A percentile compares a stretch with the other conserved stretches of the same genome.
phyloP scores from a whole-genome alignment of 2,329 filamentous ascomycete species.

The Tolypocladium capitatum region DNA sequence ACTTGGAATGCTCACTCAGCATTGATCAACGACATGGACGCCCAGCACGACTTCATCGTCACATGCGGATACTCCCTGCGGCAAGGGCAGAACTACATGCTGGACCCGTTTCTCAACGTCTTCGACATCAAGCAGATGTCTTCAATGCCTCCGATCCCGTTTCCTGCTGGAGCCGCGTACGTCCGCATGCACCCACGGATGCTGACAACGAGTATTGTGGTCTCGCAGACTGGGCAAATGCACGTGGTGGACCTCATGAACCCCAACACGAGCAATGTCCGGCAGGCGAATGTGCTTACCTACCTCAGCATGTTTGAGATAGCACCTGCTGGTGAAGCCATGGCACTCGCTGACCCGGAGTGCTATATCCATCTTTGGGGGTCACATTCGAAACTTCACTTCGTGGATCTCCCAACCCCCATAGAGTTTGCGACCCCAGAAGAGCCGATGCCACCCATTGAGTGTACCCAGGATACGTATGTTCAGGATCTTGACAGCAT shows the following conservation, averaged over 20 bases:
- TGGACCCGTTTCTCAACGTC: constrained; percentile 88
- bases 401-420: constrained; percentile 67
- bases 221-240: constrained; percentile 83
- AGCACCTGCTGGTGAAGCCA: constrained; percentile 73
- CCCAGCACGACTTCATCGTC: constrained; percentile 85
- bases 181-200: constrained; percentile 94
- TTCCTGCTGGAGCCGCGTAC: constrained; percentile 81
- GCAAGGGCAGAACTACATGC: constrained; percentile 58
- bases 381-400: constrained; percentile 71
- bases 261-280: constrained; percentile 72
- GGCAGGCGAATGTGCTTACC: constrained; percentile 64
- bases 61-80: constrained; percentile 88
- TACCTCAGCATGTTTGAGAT: constrained; percentile 74
- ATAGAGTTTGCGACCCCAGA: constrained; percentile 63
- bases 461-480: constrained; percentile 60
- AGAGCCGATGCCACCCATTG: constrained; percentile 42
- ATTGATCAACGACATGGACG: constrained; percentile 92
- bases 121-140: constrained; percentile 88
- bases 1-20: constrained; percentile 84
- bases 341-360: constrained; percentile 68
- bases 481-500: constrained; percentile 13
- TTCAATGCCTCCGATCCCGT: constrained; percentile 82
- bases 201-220: constrained; percentile 87
- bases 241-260: constrained; percentile 95
- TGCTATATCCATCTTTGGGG: constrained; percentile 79